phyloP scores from a whole-genome alignment of 148 eudicot genomes.

The Heliamphora exappendiculata region DNA sequence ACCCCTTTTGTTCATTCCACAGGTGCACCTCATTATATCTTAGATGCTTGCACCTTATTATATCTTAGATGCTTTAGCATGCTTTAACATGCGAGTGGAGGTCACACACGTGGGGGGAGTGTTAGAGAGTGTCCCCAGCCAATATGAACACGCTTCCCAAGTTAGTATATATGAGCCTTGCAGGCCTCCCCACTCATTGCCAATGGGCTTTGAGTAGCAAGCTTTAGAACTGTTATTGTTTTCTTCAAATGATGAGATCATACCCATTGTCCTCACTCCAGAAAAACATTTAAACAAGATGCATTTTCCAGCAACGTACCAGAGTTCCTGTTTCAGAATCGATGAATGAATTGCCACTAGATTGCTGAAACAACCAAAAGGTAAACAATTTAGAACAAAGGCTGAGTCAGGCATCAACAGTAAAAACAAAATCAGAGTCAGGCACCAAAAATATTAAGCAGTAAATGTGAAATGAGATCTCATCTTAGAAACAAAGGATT shows the following conservation, averaged over 20 bases:
- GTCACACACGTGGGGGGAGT: too few relatives aligned
- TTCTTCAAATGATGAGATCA: not conserved
- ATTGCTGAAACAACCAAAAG: conserved; percentile 50
- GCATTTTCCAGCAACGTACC: conserved; percentile 40
- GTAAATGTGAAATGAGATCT: not conserved
- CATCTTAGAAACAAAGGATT: not conserved
- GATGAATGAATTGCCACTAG: conserved; percentile 54
- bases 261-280: not conserved
- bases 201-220: too few relatives aligned
- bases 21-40: too few relatives aligned
- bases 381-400: not conserved
- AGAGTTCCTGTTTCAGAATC: conserved; percentile 70
- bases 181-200: too few relatives aligned
- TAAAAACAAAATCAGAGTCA: not conserved
- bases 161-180: too few relatives aligned
- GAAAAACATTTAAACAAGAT: not conserved
- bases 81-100: too few relatives aligned
- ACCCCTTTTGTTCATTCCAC: too few relatives aligned
- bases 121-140: too few relatives aligned
- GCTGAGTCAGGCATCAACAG: not conserved
- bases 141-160: too few relatives aligned
- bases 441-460: not conserved
- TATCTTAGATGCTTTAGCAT: too few relatives aligned
- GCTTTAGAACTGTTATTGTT: not conserved
- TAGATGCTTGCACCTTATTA: too few relatives aligned